phyloP scores from a whole-genome alignment of 495 filamentous ascomycete species.

The Talaromyces borbonicus region DNA sequence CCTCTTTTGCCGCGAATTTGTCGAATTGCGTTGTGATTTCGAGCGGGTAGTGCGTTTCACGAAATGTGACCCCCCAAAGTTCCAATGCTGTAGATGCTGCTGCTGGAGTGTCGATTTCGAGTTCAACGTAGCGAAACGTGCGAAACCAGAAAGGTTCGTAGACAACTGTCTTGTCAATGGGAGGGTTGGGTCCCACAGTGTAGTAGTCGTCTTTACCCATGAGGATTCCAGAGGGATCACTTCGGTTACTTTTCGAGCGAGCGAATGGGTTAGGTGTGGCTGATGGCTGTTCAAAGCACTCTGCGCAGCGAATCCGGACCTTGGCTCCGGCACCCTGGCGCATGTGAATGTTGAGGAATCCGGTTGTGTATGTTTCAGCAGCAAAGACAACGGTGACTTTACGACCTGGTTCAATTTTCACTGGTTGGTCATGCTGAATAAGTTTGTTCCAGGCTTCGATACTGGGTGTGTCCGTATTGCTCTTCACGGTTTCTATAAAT shows the following conservation, averaged over 20 bases:
- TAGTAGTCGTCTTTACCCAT: conserved; percentile 17
- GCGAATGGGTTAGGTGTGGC: conserved; percentile 13
- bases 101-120: conserved; percentile 9
- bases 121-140: conserved; percentile 19
- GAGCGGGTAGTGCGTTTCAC: conserved; percentile 12
- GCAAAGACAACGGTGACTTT: conserved; percentile 10
- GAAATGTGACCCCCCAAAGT: conserved; percentile 4
- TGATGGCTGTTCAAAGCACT: conserved; percentile 19
- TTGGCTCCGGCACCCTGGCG: conserved; percentile 9
- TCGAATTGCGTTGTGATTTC: conserved; percentile 12
- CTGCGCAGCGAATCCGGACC: conserved; percentile 13
- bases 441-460: conserved; percentile 13
- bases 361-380: conserved; percentile 12
- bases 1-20: conserved; percentile 3
- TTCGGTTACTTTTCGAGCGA: conserved; percentile 11
- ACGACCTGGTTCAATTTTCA: conserved; percentile 9
- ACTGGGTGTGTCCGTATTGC: background rate
- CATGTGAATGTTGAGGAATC: conserved; percentile 14
- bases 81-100: conserved; percentile 1
- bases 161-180: background rate
- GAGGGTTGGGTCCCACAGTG: conserved; percentile 2
- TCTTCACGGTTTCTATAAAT: background rate
- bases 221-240: conserved; percentile 11
- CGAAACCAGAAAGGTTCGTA: conserved; percentile 22
- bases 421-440: background rate